Evolutionary conservation across 2,329 filamentous ascomycete species (phyloP).

Genomic region (Penicillium sp.): DNA sequence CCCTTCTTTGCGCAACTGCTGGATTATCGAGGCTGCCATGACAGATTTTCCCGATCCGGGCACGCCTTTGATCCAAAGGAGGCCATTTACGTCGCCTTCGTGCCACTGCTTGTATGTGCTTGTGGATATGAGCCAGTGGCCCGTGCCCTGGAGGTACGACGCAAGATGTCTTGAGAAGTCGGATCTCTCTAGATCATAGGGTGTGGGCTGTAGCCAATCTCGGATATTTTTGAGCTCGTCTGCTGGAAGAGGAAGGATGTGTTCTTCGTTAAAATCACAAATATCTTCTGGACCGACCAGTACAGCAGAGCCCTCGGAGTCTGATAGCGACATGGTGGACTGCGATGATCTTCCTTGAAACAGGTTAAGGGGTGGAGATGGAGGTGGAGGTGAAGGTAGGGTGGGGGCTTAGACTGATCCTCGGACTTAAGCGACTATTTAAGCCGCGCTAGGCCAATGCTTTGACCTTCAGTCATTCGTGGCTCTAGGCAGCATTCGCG

Average conservation of each 20-base stretch:
- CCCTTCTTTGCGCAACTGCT: slow-evolving; percentile 2
- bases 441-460: background rate
- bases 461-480: no score
- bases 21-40: slow-evolving; percentile 21
- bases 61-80: slow-evolving; percentile 26
- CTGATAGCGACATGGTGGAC: background rate
- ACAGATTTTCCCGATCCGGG: slow-evolving; percentile 28
- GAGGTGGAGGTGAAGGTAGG: background rate
- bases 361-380: background rate
- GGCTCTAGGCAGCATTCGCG: no score
- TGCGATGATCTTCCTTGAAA: background rate
- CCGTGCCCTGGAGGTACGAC: slow-evolving; percentile 2
- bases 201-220: slow-evolving; percentile 10
- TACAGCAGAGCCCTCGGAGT: slow-evolving; percentile 1
- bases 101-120: slow-evolving; percentile 18
- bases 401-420: no score
- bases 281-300: slow-evolving; percentile 1
- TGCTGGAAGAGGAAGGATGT: slow-evolving; percentile 7
- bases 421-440: background rate
- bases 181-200: slow-evolving; percentile 6
- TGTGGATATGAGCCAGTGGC: slow-evolving; percentile 2
- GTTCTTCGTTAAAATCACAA: slow-evolving; percentile 4
- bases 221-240: background rate
- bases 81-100: slow-evolving; percentile 8
- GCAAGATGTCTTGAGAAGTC: slow-evolving; percentile 8